phyloP scores from a whole-genome alignment of 2,329 filamentous ascomycete species.

The Aureobasidium musti region DNA sequence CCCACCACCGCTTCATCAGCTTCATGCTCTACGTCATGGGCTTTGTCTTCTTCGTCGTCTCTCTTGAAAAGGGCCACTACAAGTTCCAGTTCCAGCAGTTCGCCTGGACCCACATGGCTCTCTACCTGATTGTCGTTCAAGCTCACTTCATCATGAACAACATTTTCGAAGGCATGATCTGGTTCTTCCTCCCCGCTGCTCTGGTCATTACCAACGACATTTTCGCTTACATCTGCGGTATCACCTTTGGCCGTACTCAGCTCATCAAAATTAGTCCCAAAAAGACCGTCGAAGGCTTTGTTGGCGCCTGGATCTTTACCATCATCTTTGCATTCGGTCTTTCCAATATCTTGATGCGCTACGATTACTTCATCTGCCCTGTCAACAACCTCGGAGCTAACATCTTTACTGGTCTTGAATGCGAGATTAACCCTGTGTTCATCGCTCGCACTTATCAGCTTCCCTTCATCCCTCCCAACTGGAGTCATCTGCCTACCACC shows the following conservation, averaged over 20 bases:
- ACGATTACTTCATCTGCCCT: constrained; percentile 97
- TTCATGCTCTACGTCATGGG: constrained; percentile 98
- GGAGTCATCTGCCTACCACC: constrained; percentile 70
- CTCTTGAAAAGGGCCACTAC: constrained; percentile 93
- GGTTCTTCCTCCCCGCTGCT: constrained; percentile 95
- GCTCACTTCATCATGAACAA: constrained; percentile 99
- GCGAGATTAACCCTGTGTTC: constrained; percentile 90
- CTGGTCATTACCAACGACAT: constrained; percentile 99
- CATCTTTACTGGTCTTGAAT: constrained; percentile 85
- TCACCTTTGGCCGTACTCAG: constrained; percentile 93
- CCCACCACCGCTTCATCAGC: constrained; percentile 97
- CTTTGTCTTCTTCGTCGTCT: constrained; percentile 97
- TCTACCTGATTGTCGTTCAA: constrained; percentile 96
- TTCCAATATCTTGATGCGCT: constrained; percentile 81
- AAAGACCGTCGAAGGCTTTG: constrained; percentile 97
- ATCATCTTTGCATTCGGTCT: constrained; percentile 79
- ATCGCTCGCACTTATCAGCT: constrained; percentile 72
- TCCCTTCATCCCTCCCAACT: constrained; percentile 57
- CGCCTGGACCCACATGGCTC: constrained; percentile 98
- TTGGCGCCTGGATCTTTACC: constrained; percentile 95
- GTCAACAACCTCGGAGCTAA: constrained; percentile 96
- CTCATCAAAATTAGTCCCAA: constrained; percentile 98
- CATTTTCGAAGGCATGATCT: constrained; percentile 98
- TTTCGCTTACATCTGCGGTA: constrained; percentile 95
- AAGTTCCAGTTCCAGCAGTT: constrained; percentile 99